A percentile compares a stretch with the other conserved stretches of the same genome.
These are phyloP conservation scores for Mrakia gelida DNA, from an alignment of 768 basidiomycete species.

Conservation along the genomic window DNA sequence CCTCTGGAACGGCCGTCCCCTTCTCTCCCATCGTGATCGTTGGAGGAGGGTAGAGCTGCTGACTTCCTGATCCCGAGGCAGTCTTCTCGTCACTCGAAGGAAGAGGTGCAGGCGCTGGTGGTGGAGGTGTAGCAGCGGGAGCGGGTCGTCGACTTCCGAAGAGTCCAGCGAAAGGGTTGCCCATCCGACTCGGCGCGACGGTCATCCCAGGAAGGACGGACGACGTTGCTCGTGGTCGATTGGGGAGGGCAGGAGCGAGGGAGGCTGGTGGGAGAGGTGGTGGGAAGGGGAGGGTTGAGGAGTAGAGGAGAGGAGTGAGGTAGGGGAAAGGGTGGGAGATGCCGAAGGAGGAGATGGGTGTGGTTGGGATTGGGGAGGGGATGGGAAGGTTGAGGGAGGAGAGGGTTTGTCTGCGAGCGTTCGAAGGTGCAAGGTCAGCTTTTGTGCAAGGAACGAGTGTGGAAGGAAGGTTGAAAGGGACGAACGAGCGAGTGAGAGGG, in stretches of 20 bases:
- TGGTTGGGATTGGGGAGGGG: background rate
- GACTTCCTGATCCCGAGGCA: constrained; percentile 27
- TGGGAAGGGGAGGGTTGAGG: constrained; percentile 33
- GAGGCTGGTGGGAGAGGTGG: constrained; percentile 34
- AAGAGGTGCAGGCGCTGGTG: constrained; percentile 38
- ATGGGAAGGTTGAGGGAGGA: constrained; percentile 44
- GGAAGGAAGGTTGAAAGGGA: background rate
- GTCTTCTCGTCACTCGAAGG: background rate
- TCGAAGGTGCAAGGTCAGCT: background rate
- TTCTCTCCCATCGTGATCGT: constrained; percentile 18
- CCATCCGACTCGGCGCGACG: constrained; percentile 51
- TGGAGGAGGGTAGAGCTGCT: constrained; percentile 33
- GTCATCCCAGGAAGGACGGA: constrained; percentile 28
- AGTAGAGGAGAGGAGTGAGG: constrained; percentile 22
- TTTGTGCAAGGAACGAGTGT: background rate
- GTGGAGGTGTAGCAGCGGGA: constrained; percentile 44
- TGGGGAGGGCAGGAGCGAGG: constrained; percentile 9
- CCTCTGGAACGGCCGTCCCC: constrained; percentile 20
- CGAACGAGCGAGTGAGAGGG: constrained; percentile 13
- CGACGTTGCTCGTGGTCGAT: constrained; percentile 29
- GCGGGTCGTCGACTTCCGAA: constrained; percentile 52
- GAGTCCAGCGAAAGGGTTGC: constrained; percentile 75
- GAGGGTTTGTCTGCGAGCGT: background rate
- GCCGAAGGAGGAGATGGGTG: background rate
- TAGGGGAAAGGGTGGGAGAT: constrained; percentile 19